phyloP scores from a whole-genome alignment of 2,329 filamentous ascomycete species.

The Penicillium sclerotigenum region DNA sequence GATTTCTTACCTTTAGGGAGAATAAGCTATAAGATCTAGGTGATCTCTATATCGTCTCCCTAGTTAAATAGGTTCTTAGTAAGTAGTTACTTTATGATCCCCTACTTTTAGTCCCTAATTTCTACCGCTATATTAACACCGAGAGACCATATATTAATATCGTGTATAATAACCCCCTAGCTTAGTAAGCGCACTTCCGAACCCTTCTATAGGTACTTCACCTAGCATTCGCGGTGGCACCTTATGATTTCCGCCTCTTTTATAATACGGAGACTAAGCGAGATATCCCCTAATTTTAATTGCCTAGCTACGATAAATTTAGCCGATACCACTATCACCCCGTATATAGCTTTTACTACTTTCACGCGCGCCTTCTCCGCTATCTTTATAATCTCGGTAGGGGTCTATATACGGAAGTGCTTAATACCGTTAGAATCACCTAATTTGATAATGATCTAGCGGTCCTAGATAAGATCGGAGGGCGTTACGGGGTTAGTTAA shows the following conservation, averaged over 20 bases:
- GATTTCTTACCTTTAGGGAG: neutral
- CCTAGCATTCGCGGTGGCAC: neutral
- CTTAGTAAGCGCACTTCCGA: neutral
- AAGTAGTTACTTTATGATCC: neutral
- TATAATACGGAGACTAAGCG: neutral
- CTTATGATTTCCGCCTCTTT: neutral
- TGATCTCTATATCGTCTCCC: neutral
- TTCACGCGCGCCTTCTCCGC: too few relatives aligned
- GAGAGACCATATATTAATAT: neutral
- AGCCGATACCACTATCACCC: too few relatives aligned
- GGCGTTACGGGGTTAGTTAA: too few relatives aligned
- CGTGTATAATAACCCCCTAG: neutral
- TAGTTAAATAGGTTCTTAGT: neutral
- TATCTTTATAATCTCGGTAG: too few relatives aligned
- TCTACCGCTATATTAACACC: neutral
- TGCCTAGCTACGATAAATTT: neutral
- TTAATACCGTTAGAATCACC: too few relatives aligned
- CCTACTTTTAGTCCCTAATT: neutral
- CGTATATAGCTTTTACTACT: too few relatives aligned
- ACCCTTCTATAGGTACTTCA: neutral
- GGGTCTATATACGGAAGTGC: too few relatives aligned
- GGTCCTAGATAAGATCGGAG: too few relatives aligned
- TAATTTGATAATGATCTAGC: too few relatives aligned
- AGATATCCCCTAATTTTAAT: neutral
- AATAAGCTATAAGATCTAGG: neutral